Base-by-base conservation (phyloP, 192 early-diverging fungal genomes). In the Helicostylum pulchrum region DNA sequence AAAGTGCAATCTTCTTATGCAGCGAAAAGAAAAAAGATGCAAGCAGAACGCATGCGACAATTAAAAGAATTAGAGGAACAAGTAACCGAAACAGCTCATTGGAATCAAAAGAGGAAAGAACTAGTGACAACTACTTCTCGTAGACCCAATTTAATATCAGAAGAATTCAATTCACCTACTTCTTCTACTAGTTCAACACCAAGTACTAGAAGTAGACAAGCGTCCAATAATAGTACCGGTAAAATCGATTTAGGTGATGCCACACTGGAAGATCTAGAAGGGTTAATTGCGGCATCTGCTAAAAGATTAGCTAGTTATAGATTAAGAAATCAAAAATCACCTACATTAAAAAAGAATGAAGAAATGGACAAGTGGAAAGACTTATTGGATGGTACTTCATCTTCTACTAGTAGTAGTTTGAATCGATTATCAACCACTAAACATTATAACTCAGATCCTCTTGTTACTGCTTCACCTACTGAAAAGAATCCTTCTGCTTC, bases 241-340 rank as follows among this genome's bases (percentile, higher is more conserved):
- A 51, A 62, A 34, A 20, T 51, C 12, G 67, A 68, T 62, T 34
- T 68, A 46, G 49, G 60, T 14, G 67, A 68, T 23, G 67, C 67
- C 17, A 68, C 59, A 4, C 32, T 68, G 7, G 67, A 68, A 21
- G 60, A 62, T 61, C 34, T 68, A 20, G 67, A 68, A 45, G 67
- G 45, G 19, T 52, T 68, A 23, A 68, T 68, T 68, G 67, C 67
- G 9, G 51, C 58, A 17, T 68, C 67, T 50, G 67, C 67, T 15
- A 53, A 68, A 48, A 50, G 67, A 36, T 45, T 68, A 14, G 67
- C 67, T n/a, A 51, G 48, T 7, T 62, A 62, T 42, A 48, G 61
- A 6, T 42, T 62, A 20, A 48, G 48, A 34, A 48, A 62, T 30
- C 36, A 59, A 15, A 59, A 59, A 26, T 14, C 36, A 12, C 56